Percentiles rank a stretch among this genome's conserved stretches.
Evolutionary conservation across 768 basidiomycete species (phyloP).

Genomic region (Xerocomus brunneocitrinus): DNA sequence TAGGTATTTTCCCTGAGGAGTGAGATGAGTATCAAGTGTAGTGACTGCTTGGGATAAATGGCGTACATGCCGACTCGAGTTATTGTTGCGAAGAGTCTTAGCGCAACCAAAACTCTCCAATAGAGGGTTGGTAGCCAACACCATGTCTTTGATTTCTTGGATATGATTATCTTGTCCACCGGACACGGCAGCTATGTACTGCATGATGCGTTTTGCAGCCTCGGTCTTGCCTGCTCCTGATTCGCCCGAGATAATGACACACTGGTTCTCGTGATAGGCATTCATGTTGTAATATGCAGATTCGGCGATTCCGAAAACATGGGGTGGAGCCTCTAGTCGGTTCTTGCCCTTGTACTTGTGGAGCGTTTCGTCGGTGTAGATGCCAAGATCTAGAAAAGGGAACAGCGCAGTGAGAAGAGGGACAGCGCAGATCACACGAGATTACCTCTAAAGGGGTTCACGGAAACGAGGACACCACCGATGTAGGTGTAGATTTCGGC

Average conservation of each 20-base stretch:
- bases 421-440: constrained; percentile 7
- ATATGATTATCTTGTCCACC: constrained; percentile 86
- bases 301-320: constrained; percentile 97
- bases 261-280: constrained; percentile 98
- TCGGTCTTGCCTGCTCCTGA: constrained; percentile 99
- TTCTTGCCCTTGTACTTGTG: constrained; percentile 93
- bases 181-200: constrained; percentile 97
- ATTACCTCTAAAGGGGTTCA: constrained; percentile 92
- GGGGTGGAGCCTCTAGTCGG: constrained; percentile 94
- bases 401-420: constrained; percentile 5
- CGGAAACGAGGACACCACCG: constrained; percentile 97
- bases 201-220: constrained; percentile 99
- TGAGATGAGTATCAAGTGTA: constrained; percentile 7
- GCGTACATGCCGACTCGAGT: constrained; percentile 95
- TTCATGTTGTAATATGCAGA: constrained; percentile 99
- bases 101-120: constrained; percentile 99
- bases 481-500: constrained; percentile 99
- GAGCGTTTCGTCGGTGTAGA: constrained; percentile 90
- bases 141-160: constrained; percentile 99
- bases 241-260: constrained; percentile 98
- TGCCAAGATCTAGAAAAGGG: constrained; percentile 74
- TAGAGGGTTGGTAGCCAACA: constrained; percentile 94
- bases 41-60: background rate
- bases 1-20: constrained; percentile 87
- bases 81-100: constrained; percentile 97